Evolutionary conservation across 2,329 filamentous ascomycete genomes (phyloP).

Genomic region (Incumbomyces lentus): DNA sequence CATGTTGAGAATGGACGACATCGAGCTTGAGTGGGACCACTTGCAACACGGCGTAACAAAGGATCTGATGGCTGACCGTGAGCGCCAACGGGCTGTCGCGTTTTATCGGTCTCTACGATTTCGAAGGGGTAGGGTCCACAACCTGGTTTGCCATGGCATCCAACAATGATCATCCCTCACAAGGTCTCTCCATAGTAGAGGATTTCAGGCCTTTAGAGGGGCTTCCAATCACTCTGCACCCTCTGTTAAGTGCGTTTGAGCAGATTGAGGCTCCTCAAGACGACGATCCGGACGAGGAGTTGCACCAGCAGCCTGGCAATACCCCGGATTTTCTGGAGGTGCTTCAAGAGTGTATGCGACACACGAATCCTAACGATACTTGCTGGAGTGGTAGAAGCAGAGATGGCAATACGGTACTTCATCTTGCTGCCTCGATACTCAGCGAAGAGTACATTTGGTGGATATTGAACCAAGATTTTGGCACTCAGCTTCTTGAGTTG

Average conservation of each 20-base stretch:
- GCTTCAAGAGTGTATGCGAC: constrained; percentile 9
- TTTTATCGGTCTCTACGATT: constrained; percentile 26
- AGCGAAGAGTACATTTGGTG: constrained; percentile 21
- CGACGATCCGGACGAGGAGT: constrained; percentile 1
- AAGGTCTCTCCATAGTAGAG: constrained; percentile 10
- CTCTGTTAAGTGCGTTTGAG: constrained; percentile 9
- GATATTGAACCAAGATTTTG: constrained; percentile 22
- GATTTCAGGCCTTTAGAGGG: constrained; percentile 20
- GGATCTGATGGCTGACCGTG: constrained; percentile 9
- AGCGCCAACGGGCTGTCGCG: constrained; percentile 13
- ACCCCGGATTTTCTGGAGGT: constrained; percentile 7
- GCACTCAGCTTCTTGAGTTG: constrained; percentile 11
- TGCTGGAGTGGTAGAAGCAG: constrained; percentile 12
- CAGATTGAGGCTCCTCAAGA: constrained; percentile 7
- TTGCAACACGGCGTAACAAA: constrained; percentile 12
- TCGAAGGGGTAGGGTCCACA: constrained; percentile 26
- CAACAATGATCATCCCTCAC: constrained; percentile 21
- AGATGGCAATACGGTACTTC: constrained; percentile 22
- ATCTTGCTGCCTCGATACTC: constrained; percentile 21
- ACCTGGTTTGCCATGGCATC: constrained; percentile 24
- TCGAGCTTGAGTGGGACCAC: constrained; percentile 11
- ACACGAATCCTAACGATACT: constrained; percentile 5
- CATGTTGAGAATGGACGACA: constrained; percentile 14
- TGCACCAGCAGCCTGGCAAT: constrained; percentile 7
- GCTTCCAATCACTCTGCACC: constrained; percentile 7